These are phyloP conservation scores for Aureobasidium sp. DNA, from an alignment of 2,329 filamentous ascomycete species.

Conservation along the genomic window DNA sequence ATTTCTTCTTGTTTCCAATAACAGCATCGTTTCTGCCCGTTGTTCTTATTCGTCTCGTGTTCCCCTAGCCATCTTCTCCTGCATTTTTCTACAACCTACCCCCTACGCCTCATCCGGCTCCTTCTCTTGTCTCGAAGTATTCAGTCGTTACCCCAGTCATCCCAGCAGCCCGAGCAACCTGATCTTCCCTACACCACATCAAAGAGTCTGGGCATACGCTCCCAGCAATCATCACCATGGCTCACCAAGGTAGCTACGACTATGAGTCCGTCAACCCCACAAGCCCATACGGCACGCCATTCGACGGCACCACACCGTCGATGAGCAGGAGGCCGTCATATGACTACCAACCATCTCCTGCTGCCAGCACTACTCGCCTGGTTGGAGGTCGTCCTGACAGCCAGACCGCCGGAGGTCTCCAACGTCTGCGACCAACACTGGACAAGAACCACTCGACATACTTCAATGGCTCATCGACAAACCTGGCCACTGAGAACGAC, in stretches of 20 bases:
- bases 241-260: slow-evolving; percentile 10
- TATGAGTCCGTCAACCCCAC: slow-evolving; percentile 13
- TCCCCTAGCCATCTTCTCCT: slow-evolving; percentile 10
- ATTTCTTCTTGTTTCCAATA: slow-evolving; percentile 16
- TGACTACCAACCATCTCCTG: slow-evolving; percentile 14
- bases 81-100: slow-evolving; percentile 8
- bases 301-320: slow-evolving; percentile 15
- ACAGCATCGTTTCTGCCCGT: slow-evolving; percentile 6
- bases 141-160: slow-evolving; percentile 4
- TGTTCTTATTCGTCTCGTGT: slow-evolving; percentile 17
- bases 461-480: slow-evolving; percentile 14
- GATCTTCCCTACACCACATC: background rate
- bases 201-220: slow-evolving; percentile 7
- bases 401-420: slow-evolving; percentile 3
- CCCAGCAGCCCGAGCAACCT: background rate
- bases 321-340: slow-evolving; percentile 14
- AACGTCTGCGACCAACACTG: slow-evolving; percentile 14
- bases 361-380: slow-evolving; percentile 14
- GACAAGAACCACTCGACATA: slow-evolving; percentile 15
- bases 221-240: slow-evolving; percentile 14
- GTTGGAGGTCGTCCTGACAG: slow-evolving; percentile 9
- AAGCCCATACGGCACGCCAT: slow-evolving; percentile 13
- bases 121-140: background rate
- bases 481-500: slow-evolving; percentile 12
- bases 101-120: background rate